These are phyloP conservation scores for Neopestalotiopsis rosae DNA, from an alignment of 2,329 filamentous ascomycete genomes.

Conservation along the genomic window DNA sequence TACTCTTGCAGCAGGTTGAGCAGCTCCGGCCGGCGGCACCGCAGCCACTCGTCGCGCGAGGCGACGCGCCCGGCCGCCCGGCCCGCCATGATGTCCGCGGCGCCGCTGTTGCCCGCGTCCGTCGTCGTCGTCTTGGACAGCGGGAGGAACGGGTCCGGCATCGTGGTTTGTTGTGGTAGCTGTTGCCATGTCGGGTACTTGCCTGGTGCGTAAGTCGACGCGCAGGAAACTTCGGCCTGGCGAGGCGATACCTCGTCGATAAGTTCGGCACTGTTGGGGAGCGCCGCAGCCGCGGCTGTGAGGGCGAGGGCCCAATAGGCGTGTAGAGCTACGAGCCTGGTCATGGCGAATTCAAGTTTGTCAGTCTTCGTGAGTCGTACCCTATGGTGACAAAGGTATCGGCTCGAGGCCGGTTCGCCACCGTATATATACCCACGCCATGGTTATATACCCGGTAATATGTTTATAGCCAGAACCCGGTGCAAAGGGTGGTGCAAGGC, in stretches of 20 bases:
- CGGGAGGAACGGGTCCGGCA: slow-evolving; percentile 51
- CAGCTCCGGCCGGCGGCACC: slow-evolving; percentile 55
- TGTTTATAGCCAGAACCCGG: background rate
- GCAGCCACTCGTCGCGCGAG: slow-evolving; percentile 52
- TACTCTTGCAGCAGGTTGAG: slow-evolving; percentile 55
- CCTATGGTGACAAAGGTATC: background rate
- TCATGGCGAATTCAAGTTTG: background rate
- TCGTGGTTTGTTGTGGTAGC: slow-evolving; percentile 41
- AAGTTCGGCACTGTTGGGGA: background rate
- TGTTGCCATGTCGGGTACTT: slow-evolving; percentile 41
- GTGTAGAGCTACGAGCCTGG: background rate
- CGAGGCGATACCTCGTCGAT: background rate
- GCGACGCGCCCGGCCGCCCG: slow-evolving; percentile 47
- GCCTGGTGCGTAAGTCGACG: slow-evolving; percentile 28
- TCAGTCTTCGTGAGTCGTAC: too few relatives aligned
- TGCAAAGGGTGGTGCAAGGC: background rate
- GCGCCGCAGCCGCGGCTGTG: background rate
- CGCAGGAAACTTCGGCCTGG: slow-evolving; percentile 22
- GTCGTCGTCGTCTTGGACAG: slow-evolving; percentile 42
- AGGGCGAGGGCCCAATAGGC: background rate
- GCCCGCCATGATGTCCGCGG: slow-evolving; percentile 41
- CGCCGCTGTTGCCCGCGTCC: slow-evolving; percentile 38
- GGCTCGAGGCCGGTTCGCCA: background rate
- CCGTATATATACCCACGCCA: background rate
- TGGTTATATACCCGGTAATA: background rate